Evolutionary conservation across 345 rosid genomes (phyloP).

Genomic region (Camelina hispida): DNA sequence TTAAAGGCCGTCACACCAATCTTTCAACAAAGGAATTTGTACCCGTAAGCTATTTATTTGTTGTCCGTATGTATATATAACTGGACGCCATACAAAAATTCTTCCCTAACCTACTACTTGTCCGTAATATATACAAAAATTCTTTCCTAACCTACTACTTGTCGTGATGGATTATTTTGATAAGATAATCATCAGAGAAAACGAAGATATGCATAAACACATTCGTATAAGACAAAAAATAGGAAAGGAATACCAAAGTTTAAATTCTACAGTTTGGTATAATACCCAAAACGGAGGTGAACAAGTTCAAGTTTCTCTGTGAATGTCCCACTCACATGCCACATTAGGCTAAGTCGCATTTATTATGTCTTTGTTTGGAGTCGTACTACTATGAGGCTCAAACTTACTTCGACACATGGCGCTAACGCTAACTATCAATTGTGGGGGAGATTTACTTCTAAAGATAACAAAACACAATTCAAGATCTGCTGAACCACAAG

Average conservation of each 20-base stretch:
- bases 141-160: constrained; percentile 19
- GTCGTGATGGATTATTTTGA: constrained; percentile 23
- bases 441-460: not conserved
- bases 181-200: constrained; percentile 2
- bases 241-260: constrained; percentile 8
- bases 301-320: constrained; percentile 22
- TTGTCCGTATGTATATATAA: not conserved
- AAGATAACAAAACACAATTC: constrained; percentile 3
- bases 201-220: not conserved
- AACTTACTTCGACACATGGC: constrained; percentile 17
- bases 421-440: not conserved
- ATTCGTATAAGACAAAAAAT: constrained; percentile 5
- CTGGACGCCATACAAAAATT: not conserved
- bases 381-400: constrained; percentile 25
- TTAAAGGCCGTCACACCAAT: not conserved
- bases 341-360: not conserved
- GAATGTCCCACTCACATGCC: constrained; percentile 26
- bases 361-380: not conserved
- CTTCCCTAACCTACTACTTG: too few relatives aligned
- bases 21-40: not conserved
- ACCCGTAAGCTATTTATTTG: constrained; percentile 1
- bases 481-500: constrained; percentile 23
- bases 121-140: too few relatives aligned
- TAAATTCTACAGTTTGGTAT: not conserved
- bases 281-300: constrained; percentile 6